These are phyloP conservation scores for Protostelium mycophagum DNA, from an alignment of 78 protist genomes.

Conservation along the genomic window DNA sequence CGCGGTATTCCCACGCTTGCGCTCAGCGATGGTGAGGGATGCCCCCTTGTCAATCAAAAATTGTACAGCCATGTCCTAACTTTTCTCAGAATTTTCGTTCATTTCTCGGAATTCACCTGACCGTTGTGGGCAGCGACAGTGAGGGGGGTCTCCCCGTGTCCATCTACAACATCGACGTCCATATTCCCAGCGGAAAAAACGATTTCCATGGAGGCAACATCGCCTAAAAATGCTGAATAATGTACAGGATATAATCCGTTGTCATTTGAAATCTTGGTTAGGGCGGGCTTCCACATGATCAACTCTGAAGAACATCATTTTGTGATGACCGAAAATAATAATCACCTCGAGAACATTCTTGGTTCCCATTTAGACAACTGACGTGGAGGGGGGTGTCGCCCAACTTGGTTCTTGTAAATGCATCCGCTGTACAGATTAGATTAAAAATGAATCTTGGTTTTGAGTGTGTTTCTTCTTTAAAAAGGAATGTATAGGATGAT, in stretches of 20 bases:
- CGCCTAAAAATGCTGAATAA: not conserved
- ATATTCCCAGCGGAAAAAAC: not conserved
- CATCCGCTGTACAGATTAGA: not conserved
- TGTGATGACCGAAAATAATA: no score
- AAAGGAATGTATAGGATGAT: no score
- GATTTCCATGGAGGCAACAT: not conserved
- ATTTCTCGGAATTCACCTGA: not conserved
- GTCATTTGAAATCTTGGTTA: not conserved
- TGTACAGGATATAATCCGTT: not conserved
- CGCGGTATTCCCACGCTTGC: not conserved
- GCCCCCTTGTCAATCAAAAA: not conserved
- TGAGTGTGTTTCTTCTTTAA: not conserved
- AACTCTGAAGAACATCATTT: not conserved
- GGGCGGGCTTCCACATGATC: not conserved
- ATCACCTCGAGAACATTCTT: not conserved
- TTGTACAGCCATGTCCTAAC: not conserved
- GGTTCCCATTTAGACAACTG: not conserved
- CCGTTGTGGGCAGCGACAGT: not conserved
- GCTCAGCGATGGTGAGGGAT: not conserved
- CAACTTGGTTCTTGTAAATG: not conserved
- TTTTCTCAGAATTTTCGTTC: not conserved
- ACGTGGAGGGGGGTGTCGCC: not conserved
- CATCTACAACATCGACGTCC: not conserved
- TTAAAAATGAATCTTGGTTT: not conserved
- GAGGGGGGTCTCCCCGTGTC: not conserved